phyloP scores from a whole-genome alignment of 208 protist genomes.

The Entamoeba invadens region DNA sequence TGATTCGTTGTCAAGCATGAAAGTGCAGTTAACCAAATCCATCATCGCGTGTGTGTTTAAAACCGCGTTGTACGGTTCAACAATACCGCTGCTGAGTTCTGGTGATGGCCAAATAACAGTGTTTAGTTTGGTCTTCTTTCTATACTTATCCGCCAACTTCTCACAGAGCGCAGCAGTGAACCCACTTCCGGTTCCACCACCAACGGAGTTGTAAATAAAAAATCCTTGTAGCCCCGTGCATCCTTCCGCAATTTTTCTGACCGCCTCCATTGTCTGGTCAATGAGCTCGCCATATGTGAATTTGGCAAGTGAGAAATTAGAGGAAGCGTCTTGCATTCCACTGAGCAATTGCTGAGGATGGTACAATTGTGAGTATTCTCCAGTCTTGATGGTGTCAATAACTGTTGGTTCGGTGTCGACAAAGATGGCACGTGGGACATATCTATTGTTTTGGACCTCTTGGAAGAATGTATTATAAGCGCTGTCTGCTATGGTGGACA shows the following conservation, averaged over 20 bases:
- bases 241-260: slow-evolving; percentile 83
- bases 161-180: slow-evolving; percentile 80
- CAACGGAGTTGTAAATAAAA: slow-evolving; percentile 86
- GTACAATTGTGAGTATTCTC: slow-evolving; percentile 44
- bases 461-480: slow-evolving; percentile 75
- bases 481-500: slow-evolving; percentile 49
- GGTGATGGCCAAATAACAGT: slow-evolving; percentile 50
- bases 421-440: slow-evolving; percentile 40
- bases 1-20: slow-evolving; percentile 51
- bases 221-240: slow-evolving; percentile 94
- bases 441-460: slow-evolving; percentile 57
- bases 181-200: slow-evolving; percentile 91
- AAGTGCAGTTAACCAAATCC: slow-evolving; percentile 43
- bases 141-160: slow-evolving; percentile 81
- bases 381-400: slow-evolving; percentile 37
- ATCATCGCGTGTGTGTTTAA: slow-evolving; percentile 46
- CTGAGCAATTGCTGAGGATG: slow-evolving; percentile 49
- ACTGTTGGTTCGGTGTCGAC: slow-evolving; percentile 55
- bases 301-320: slow-evolving; percentile 71
- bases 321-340: slow-evolving; percentile 54
- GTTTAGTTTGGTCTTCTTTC: slow-evolving; percentile 62
- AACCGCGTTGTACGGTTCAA: slow-evolving; percentile 51
- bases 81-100: slow-evolving; percentile 45
- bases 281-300: slow-evolving; percentile 86
- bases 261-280: slow-evolving; percentile 69